These are phyloP conservation scores for Xylariaceae sp. DNA, from an alignment of 2,329 filamentous ascomycete species.

Conservation along the genomic window DNA sequence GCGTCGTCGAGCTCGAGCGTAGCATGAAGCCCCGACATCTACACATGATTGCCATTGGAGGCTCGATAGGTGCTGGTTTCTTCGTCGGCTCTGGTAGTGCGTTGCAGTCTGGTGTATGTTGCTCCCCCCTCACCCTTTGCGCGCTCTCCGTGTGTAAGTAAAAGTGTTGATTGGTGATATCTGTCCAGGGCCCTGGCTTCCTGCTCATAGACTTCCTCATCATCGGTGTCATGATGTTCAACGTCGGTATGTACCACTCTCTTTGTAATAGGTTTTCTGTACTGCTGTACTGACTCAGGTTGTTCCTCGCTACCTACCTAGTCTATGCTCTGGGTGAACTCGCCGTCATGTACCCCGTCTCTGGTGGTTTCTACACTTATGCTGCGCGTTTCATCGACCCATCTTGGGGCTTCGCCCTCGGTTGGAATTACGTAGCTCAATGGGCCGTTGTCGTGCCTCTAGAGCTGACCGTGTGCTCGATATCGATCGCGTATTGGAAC, in stretches of 20 bases:
- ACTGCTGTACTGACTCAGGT: too few relatives aligned
- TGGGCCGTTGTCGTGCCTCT: conserved; percentile 44
- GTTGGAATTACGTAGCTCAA: conserved; percentile 43
- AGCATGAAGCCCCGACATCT: conserved; percentile 44
- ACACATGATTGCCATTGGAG: conserved; percentile 50
- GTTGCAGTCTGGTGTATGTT: conserved; percentile 40
- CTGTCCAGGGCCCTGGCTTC: conserved; percentile 35
- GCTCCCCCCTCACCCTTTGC: not conserved
- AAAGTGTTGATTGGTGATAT: conserved; percentile 4
- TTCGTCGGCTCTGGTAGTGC: conserved; percentile 54
- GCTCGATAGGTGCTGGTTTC: conserved; percentile 57
- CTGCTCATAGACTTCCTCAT: conserved; percentile 47
- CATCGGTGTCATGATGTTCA: conserved; percentile 56
- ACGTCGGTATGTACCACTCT: conserved; percentile 36
- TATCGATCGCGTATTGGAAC: conserved; percentile 47
- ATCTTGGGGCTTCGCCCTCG: conserved; percentile 40
- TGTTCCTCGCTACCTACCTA: too few relatives aligned
- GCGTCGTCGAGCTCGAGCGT: conserved; percentile 35
- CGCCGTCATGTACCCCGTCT: conserved; percentile 45
- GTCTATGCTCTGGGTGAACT: conserved; percentile 54
- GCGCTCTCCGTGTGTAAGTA: not conserved
- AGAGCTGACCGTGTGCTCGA: conserved; percentile 43
- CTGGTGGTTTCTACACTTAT: conserved; percentile 48
- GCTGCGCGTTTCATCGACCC: conserved; percentile 47
- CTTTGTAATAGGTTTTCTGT: too few relatives aligned